Evolutionary conservation across 2,329 filamentous ascomycete genomes (phyloP).

Genomic region (Fusarium clavum): DNA sequence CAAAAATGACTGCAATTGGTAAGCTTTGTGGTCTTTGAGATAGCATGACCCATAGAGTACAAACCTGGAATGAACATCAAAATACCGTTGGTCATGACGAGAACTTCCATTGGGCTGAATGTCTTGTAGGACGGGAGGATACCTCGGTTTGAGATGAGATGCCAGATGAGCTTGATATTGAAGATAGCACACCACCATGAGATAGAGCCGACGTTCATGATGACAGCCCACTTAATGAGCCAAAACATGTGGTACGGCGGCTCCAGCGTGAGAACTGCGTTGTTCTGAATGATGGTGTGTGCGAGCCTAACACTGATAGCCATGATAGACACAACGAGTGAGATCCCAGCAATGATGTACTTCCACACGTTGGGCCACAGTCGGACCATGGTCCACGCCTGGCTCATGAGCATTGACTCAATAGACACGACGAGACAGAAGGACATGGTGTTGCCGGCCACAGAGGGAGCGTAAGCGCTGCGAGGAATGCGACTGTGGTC

Average conservation of each 20-base stretch:
- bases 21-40: not conserved
- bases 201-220: conserved; percentile 56
- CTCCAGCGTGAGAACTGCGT: conserved; percentile 43
- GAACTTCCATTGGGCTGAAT: conserved; percentile 64
- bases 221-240: conserved; percentile 54
- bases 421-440: conserved; percentile 59
- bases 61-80: conserved; percentile 68
- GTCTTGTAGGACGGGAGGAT: conserved; percentile 57
- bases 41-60: conserved; percentile 19
- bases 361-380: conserved; percentile 59
- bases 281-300: conserved; percentile 53
- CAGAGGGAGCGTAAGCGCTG: conserved; percentile 52
- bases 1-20: conserved; percentile 60
- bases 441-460: conserved; percentile 56
- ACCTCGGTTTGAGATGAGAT: conserved; percentile 61
- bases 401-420: conserved; percentile 61
- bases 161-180: conserved; percentile 62
- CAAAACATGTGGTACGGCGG: conserved; percentile 49
- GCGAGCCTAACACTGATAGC: conserved; percentile 51
- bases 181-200: conserved; percentile 68
- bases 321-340: conserved; percentile 51
- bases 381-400: conserved; percentile 64
- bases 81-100: conserved; percentile 66
- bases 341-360: conserved; percentile 47
- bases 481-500: conserved; percentile 65